Evolutionary conservation across 371 early-diverging fungal species (phyloP), one percentile per base, ranked within the genome.

Genomic region (Haplosporangium sp.): DNA sequence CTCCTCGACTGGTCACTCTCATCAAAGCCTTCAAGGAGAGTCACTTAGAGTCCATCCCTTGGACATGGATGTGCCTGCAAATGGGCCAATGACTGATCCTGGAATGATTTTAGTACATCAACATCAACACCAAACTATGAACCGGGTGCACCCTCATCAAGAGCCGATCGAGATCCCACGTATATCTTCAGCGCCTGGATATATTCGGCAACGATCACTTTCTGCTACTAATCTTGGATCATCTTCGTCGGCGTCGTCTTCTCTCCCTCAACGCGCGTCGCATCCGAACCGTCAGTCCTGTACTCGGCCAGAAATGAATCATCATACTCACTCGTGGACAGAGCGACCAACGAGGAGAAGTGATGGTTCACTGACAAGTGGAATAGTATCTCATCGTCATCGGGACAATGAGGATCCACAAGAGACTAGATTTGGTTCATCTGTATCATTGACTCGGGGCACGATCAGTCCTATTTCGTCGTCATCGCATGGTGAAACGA

Each of bases 51-150:
- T 76, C 1, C 76, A 76, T 29, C 76, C 76, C 3, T 57, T 76
- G 55, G 76, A 76, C n/a, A 51, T 59, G 7, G 59, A 59, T 40
- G 29, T 43, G 13, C 12, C 50, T 13, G 51, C n/a, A n/a, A n/a
- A n/a, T n/a, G n/a, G n/a, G n/a, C n/a, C n/a, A n/a, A 2, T 10
- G 23, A 41, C 5, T 42, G 23, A 13, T 42, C 46, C 46, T 29
- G 47, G 9, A 16, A 18, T 20, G n/a, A 20, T 40, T 36, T 12
- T 36, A 21, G 46, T 40, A 14, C n/a, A n/a, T n/a, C n/a, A n/a
- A n/a, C n/a, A n/a, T n/a, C n/a, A n/a, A n/a, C 75, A 76, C 42
- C 76, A 76, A 54, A 76, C 76, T 0, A 76, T 76, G 76, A 69
- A 76, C 50, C 70, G 76, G 1, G 76, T 76, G 0, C 62, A 76